These are phyloP conservation scores for Uncinocarpus reesii DNA, from an alignment of 2,329 filamentous ascomycete genomes.

Conservation along the genomic window DNA sequence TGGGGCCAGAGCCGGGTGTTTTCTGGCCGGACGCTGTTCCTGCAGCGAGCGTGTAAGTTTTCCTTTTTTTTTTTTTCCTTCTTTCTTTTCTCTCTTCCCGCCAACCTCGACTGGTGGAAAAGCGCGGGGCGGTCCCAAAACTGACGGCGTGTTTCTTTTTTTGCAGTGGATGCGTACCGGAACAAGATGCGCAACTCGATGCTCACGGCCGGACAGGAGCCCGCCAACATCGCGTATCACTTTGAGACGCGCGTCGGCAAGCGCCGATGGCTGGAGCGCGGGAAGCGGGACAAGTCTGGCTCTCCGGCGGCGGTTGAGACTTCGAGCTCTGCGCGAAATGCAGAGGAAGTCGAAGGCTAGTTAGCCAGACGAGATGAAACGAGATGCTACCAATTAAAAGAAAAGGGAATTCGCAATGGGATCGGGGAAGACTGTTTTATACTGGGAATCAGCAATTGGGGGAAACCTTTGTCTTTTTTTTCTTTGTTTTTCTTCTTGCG, in stretches of 20 bases:
- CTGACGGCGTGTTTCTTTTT: too few relatives aligned
- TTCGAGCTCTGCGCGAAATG: slow-evolving; percentile 26
- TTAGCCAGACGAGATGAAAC: too few relatives aligned
- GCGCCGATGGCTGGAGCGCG: slow-evolving; percentile 20
- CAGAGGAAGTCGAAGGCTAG: slow-evolving; percentile 30
- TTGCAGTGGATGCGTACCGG: slow-evolving; percentile 78
- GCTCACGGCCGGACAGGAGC: slow-evolving; percentile 65
- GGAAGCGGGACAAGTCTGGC: slow-evolving; percentile 16
- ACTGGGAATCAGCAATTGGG: slow-evolving; percentile 3
- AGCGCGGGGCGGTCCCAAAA: too few relatives aligned
- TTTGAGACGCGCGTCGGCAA: slow-evolving; percentile 60
- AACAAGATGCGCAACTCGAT: slow-evolving; percentile 81
- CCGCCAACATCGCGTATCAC: slow-evolving; percentile 64
- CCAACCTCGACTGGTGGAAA: too few relatives aligned
- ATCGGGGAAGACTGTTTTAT: too few relatives aligned
- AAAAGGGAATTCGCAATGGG: too few relatives aligned
- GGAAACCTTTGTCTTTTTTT: background rate
- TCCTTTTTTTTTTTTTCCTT: slow-evolving; percentile 3
- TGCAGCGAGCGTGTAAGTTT: slow-evolving; percentile 79
- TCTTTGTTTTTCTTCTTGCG: background rate
- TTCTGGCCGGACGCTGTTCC: slow-evolving; percentile 71
- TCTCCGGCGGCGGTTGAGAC: slow-evolving; percentile 18
- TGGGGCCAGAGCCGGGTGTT: slow-evolving; percentile 94
- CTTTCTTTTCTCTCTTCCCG: too few relatives aligned
- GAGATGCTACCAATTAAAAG: background rate